Evolutionary conservation across 257 asterid species (phyloP).

Genomic region (Ophiorrhiza pumila): DNA sequence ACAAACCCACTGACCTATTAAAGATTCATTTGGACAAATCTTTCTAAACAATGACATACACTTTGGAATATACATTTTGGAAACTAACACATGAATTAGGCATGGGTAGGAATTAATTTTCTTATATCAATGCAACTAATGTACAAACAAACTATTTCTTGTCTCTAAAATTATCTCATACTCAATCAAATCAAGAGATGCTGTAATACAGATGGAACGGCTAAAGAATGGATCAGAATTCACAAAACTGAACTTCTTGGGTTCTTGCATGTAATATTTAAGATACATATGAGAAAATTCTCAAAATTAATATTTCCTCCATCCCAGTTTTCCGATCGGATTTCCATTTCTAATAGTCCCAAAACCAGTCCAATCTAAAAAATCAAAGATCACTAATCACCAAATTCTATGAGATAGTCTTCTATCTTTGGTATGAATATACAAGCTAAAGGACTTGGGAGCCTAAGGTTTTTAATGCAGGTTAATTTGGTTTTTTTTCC

Average conservation of each 20-base stretch:
- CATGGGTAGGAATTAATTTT: background rate
- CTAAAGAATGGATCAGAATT: background rate
- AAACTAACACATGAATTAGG: background rate
- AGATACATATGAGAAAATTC: background rate
- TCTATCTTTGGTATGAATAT: background rate
- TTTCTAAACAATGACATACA: background rate
- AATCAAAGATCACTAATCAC: background rate
- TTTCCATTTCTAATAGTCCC: background rate
- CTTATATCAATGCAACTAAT: background rate
- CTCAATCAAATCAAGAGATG: background rate
- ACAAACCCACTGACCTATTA: background rate
- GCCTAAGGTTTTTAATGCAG: background rate
- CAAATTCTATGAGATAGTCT: background rate
- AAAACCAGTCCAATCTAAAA: background rate
- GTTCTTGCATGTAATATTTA: background rate
- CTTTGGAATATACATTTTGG: background rate
- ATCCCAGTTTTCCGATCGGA: background rate
- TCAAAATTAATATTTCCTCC: background rate
- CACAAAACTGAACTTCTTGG: background rate
- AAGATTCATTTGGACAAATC: background rate
- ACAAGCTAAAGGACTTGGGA: background rate
- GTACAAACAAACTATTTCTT: background rate
- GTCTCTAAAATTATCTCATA: background rate
- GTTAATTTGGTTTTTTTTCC: background rate
- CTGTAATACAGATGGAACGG: background rate